phyloP scores from a whole-genome alignment of 176 grass and related monocot species.

The Melocanna baccifera region DNA sequence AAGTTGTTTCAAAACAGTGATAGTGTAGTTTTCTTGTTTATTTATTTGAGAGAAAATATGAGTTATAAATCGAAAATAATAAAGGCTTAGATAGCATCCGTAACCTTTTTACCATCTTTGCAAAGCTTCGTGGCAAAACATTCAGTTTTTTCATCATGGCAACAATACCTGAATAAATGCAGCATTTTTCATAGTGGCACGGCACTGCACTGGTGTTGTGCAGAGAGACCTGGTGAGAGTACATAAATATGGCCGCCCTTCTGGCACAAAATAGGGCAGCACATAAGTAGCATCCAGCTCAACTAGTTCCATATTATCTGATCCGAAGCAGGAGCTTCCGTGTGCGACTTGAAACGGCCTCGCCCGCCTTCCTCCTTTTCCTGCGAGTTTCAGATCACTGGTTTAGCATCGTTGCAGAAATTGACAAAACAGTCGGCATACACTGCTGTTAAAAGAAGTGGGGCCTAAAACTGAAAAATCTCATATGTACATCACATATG shows the following conservation, averaged over 20 bases:
- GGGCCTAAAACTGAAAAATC: neutral
- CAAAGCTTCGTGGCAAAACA: neutral
- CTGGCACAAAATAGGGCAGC: slow-evolving; percentile 24
- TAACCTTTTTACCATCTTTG: neutral
- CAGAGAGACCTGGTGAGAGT: neutral
- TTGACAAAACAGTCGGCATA: neutral
- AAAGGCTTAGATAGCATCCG: neutral
- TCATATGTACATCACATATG: neutral
- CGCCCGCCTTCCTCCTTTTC: slow-evolving; percentile 73
- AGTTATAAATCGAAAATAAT: no score
- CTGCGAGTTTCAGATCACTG: slow-evolving; percentile 38
- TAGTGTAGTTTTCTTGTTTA: rapidly evolving
- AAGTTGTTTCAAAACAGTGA: no score
- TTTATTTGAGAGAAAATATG: rapidly evolving
- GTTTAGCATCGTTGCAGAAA: slow-evolving; percentile 29
- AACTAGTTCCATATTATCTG: slow-evolving; percentile 3
- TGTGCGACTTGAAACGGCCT: slow-evolving; percentile 93
- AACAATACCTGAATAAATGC: neutral
- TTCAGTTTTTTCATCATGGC: neutral
- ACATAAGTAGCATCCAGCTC: slow-evolving; percentile 21
- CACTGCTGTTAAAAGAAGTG: neutral
- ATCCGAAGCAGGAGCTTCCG: slow-evolving; percentile 48
- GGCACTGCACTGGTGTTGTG: neutral
- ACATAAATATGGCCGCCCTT: slow-evolving; percentile 15
- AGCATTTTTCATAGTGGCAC: neutral